Conservation (phyloP, 371 early-diverging fungal species). For the Mucor mucedo region DNA sequence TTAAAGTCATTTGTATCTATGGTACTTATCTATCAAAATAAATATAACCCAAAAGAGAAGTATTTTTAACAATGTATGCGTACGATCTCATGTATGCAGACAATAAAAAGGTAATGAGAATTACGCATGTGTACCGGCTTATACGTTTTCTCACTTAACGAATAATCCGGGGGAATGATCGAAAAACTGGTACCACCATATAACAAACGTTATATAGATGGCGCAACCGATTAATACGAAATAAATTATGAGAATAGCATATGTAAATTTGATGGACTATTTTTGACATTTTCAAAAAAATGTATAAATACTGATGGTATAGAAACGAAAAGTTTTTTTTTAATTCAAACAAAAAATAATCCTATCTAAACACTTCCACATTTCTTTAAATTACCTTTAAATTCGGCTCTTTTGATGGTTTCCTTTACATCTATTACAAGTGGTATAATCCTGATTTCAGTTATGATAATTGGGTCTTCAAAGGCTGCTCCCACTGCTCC, state of each 20-base stretch:
- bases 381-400: not conserved
- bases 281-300: no score
- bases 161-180: not conserved
- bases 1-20: no score
- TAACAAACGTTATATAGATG: not conserved
- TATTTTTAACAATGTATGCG: no score
- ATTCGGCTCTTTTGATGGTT: conserved; percentile 9
- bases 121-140: not conserved
- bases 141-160: not conserved
- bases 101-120: not conserved
- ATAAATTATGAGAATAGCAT: no score
- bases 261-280: no score
- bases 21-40: no score
- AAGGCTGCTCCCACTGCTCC: conserved; percentile 15
- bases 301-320: not conserved
- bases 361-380: not conserved
- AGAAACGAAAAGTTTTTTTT: not conserved
- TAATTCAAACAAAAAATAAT: not conserved
- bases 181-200: not conserved
- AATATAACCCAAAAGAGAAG: no score
- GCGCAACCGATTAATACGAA: not conserved
- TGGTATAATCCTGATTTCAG: conserved; percentile 2
- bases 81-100: not conserved
- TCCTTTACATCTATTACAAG: conserved; percentile 18
- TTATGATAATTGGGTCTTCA: conserved; percentile 8